Conservation (phyloP, 2,329 filamentous ascomycete genomes). For the Arthrobotrys sinensis region DNA sequence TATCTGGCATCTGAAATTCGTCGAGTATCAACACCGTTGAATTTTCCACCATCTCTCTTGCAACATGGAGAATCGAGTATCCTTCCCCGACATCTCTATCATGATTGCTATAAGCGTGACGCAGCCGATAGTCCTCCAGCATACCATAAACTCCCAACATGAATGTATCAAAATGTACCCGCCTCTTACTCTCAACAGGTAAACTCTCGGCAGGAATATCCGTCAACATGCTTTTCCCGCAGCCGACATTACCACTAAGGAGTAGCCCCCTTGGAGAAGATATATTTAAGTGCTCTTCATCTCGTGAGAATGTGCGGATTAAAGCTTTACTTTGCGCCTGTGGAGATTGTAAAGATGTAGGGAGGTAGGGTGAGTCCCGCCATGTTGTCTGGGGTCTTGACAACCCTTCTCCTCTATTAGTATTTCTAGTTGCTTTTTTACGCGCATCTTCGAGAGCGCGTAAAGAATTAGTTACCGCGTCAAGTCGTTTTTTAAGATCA, state of each 20-base stretch:
- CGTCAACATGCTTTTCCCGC: slow-evolving; percentile 87
- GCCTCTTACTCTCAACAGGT: slow-evolving; percentile 79
- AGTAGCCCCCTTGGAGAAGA: slow-evolving; percentile 82
- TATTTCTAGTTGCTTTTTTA: not conserved
- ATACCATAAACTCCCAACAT: slow-evolving; percentile 84
- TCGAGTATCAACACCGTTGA: slow-evolving; percentile 85
- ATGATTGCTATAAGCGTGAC: not conserved
- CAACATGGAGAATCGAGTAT: slow-evolving; percentile 79
- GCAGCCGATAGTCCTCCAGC: slow-evolving; percentile 76
- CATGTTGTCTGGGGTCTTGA: slow-evolving; percentile 70
- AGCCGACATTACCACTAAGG: slow-evolving; percentile 85
- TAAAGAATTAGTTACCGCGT: slow-evolving; percentile 48
- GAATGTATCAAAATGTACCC: slow-evolving; percentile 89
- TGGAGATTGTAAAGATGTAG: slow-evolving; percentile 74
- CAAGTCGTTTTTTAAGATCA: slow-evolving; percentile 71
- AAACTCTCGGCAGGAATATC: slow-evolving; percentile 84
- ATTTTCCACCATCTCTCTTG: slow-evolving; percentile 77
- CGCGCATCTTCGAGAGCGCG: slow-evolving; percentile 40
- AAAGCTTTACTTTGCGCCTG: slow-evolving; percentile 75
- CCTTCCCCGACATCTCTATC: slow-evolving; percentile 67
- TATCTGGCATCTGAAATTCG: slow-evolving; percentile 86
- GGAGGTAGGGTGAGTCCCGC: slow-evolving; percentile 75
- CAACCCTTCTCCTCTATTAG: slow-evolving; percentile 68
- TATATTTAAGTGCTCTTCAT: slow-evolving; percentile 71
- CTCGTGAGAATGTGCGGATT: slow-evolving; percentile 77